A percentile compares a stretch with the other conserved stretches of the same genome.
Conservation (phyloP, 352 stramenopile species). For the Phytophthora fragariaefolia region DNA sequence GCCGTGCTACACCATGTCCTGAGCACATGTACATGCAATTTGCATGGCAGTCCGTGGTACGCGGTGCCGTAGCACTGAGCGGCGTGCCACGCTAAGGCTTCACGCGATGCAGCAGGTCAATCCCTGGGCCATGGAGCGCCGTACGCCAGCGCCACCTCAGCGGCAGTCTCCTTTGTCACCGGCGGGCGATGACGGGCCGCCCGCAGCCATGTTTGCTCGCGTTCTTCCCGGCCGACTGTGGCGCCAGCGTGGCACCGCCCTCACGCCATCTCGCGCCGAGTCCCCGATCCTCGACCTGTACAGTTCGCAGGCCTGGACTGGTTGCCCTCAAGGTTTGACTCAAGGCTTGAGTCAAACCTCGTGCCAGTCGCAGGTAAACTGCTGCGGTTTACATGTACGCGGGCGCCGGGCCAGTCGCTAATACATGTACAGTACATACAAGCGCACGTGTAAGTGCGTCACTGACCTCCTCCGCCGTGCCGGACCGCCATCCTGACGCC, state of each 20-base stretch:
- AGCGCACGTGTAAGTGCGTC: no score
- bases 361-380: not conserved
- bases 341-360: no score
- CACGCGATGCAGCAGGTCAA: no score
- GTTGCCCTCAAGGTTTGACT: no score
- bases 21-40: not conserved
- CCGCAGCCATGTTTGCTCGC: conserved; percentile 1
- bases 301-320: no score
- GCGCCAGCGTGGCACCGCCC: conserved; percentile 7
- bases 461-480: not conserved
- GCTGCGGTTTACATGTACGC: not conserved
- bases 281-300: not conserved
- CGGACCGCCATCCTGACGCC: conserved; percentile 18
- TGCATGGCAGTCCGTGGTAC: no score
- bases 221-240: conserved; percentile 1
- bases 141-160: not conserved
- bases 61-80: no score
- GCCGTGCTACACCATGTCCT: no score
- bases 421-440: no score
- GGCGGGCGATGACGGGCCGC: not conserved
- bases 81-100: not conserved
- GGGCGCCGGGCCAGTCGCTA: no score
- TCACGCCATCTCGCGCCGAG: conserved; percentile 1
- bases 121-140: not conserved
- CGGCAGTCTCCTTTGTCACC: not conserved